Base-by-base conservation (phyloP, 208 protist genomes). In the Wallacemonas sp. region DNA sequence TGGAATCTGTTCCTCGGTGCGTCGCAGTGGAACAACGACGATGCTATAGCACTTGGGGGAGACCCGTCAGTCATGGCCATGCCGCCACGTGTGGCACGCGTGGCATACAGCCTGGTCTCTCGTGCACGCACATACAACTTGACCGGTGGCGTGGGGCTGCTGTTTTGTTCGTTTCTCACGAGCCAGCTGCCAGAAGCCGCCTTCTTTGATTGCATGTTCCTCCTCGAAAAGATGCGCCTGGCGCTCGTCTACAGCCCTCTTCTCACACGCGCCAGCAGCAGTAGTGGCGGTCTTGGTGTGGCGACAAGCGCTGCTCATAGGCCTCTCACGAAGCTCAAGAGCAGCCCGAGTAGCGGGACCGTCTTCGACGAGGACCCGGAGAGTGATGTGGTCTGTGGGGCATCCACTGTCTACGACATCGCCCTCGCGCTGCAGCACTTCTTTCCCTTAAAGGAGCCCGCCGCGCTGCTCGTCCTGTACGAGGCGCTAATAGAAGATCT, bases 211-310 rank as follows among this genome's bases (percentile, higher is more conserved):
- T 53, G 41, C 42, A 53, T 82, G 38, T 54, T 78, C 2, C 71
- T 84, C 64, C 58, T 82, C 22, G 80, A 86, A 42, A 86, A 86
- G 62, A 75, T 89, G 33, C 67, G 65, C 9, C 33, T 76, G 26
- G 53, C 75, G 39, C 68, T 87, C 42, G 56, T 66, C 42, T 46
- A 64, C 66, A 66, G 68, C 47, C 31, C 26, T 36, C 39, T 59
- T 26, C 68, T 41, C 9, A 41, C 36, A 14, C n/a, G n/a, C n/a
- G n/a, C n/a, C n/a, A 41, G 36, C 6, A 14, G 36, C 14, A 14
- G 36, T 41, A 14, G 14, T 14, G 14, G 36, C 36, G 9, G 14
- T 6, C 14, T 41, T 41, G 9, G 14, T 41, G 9, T 17, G 36
- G 9, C 36, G 36, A 14, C 36, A 41, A 6, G 36, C 36, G 14